A percentile compares a stretch with the other conserved stretches of the same genome.
phyloP scores from a whole-genome alignment of 352 stramenopile genomes.

The Phytophthora sp. region DNA sequence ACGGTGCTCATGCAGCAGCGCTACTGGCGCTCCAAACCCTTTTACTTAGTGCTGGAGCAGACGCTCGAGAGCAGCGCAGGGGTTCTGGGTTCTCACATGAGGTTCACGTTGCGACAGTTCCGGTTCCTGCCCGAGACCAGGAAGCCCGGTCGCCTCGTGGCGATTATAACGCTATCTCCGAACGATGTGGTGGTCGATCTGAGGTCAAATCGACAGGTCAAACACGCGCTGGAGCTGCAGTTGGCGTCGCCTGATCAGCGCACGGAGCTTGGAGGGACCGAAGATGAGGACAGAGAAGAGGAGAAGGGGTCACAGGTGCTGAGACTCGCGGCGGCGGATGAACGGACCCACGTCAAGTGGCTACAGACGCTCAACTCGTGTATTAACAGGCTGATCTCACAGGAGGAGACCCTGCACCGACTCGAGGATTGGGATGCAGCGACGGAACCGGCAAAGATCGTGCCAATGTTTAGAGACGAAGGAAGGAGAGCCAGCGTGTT shows the following conservation, averaged over 20 bases:
- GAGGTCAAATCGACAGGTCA: conserved; percentile 45
- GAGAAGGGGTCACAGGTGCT: conserved; percentile 33
- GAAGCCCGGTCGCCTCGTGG: conserved; percentile 39
- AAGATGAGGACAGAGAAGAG: conserved; percentile 10
- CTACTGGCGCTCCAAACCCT: conserved; percentile 63
- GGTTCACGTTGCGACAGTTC: conserved; percentile 63
- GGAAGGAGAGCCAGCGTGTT: conserved; percentile 23
- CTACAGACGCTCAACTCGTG: conserved; percentile 52
- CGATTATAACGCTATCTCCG: conserved; percentile 53
- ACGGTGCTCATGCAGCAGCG: conserved; percentile 59
- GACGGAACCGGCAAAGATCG: conserved; percentile 40
- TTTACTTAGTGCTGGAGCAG: conserved; percentile 69
- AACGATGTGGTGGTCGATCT: conserved; percentile 66
- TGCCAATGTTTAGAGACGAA: conserved; percentile 38
- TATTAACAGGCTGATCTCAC: conserved; percentile 51
- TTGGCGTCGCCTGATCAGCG: conserved; percentile 27
- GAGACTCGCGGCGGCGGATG: conserved; percentile 45
- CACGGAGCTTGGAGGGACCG: conserved; percentile 11
- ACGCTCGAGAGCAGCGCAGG: background rate
- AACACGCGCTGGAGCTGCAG: conserved; percentile 62
- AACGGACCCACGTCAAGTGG: conserved; percentile 50
- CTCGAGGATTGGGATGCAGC: conserved; percentile 31
- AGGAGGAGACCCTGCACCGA: conserved; percentile 39
- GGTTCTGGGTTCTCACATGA: background rate
- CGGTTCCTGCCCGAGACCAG: conserved; percentile 38